Base-by-base conservation (phyloP, 1,284 basidiomycete genomes). In the Papiliotrema laurentii region DNA sequence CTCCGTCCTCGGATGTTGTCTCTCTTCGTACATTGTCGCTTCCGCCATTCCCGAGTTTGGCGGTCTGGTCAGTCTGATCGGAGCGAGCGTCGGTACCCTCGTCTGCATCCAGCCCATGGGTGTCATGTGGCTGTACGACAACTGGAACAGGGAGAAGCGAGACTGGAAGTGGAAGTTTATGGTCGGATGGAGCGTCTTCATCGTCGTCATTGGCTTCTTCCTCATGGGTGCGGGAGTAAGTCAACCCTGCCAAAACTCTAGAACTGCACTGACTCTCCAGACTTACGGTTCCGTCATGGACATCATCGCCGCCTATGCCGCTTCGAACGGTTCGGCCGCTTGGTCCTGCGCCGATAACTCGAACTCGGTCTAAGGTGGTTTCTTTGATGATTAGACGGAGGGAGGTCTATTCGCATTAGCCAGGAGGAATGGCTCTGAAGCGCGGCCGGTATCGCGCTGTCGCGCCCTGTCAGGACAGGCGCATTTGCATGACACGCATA, bases 291-390 rank as follows among this genome's bases (percentile, higher is more conserved):
- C 61, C 2, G 58, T 67, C 28, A 43, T 56, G 18, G 54, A 54
- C 13, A 68, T 71, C 47, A 56, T 55, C 11, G 49, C 56, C n/a
- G 52, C 56, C 40, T 54, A 58, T 26, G 48, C 50, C 7, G 54
- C 56, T 38, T 48, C 53, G 16, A 51, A 43, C 10, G 55, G 55
- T n/a, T 50, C 54, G 16, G 53, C 45, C 2, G 61, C 67, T 9
- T 71, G 64, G 59, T 58, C 59, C 14, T 71, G 69, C 36, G 56
- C 52, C 22, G 66, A 68, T 49, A 68, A 68, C 50, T 62, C 61
- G 30, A 54, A 55, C 27, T 58, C 60, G 16, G 49, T n/a, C n/a
- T n/a, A n/a, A n/a, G n/a, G n/a, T n/a, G n/a, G n/a, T n/a, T n/a
- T n/a, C n/a, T n/a, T n/a, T n/a, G n/a, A n/a, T n/a, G n/a, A n/a